These are phyloP conservation scores for Boeremia lycopersici DNA, from an alignment of 2,329 filamentous ascomycete species.

Conservation along the genomic window DNA sequence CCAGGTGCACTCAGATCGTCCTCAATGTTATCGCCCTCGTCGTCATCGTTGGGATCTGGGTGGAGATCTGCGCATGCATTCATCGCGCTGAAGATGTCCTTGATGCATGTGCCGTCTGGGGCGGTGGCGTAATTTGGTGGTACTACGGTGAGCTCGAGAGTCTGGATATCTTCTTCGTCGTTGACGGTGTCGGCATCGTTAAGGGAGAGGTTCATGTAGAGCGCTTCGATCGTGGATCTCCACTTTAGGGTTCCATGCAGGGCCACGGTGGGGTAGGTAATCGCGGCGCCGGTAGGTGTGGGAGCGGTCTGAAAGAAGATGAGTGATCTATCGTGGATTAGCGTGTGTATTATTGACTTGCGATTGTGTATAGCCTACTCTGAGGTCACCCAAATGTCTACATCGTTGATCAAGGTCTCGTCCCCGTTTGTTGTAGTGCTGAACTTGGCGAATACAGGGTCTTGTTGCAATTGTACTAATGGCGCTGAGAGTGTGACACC, in stretches of 20 bases:
- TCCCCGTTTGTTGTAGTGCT: constrained; percentile 29
- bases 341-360: neutral
- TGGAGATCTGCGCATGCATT: constrained; percentile 77
- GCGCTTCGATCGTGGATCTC: constrained; percentile 39
- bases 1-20: constrained; percentile 67
- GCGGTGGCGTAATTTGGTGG: constrained; percentile 50
- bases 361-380: constrained; percentile 39
- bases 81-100: constrained; percentile 70
- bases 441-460: constrained; percentile 56
- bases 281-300: constrained; percentile 65
- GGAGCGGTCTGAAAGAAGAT: constrained; percentile 65
- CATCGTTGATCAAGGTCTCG: constrained; percentile 41
- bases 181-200: constrained; percentile 61
- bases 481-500: constrained; percentile 65
- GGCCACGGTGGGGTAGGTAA: constrained; percentile 75
- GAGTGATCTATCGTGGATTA: constrained; percentile 54
- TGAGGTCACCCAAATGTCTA: constrained; percentile 57
- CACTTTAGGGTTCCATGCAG: constrained; percentile 75
- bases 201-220: constrained; percentile 47
- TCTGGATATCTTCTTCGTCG: constrained; percentile 68
- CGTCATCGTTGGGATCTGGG: constrained; percentile 68
- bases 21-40: constrained; percentile 56
- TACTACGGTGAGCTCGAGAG: constrained; percentile 71
- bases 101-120: constrained; percentile 42
- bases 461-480: constrained; percentile 58